These are phyloP conservation scores for Penicillium goetzii DNA, from an alignment of 495 filamentous ascomycete species.

Conservation along the genomic window DNA sequence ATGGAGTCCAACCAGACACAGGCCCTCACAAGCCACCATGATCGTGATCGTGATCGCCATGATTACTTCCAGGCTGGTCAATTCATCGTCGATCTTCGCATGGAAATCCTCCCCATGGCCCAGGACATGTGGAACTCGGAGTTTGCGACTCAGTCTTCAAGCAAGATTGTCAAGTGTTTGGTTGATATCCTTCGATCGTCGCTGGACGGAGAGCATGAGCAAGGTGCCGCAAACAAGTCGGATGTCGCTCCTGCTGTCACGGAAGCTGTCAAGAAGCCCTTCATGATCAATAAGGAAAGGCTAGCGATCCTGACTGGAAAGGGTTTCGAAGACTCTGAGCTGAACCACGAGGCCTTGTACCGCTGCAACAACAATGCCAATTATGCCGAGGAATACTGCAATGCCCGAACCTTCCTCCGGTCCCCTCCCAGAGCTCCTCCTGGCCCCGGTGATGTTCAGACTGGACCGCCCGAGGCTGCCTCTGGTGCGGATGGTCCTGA, in stretches of 20 bases:
- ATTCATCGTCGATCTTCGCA: constrained; percentile 84
- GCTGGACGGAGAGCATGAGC: constrained; percentile 75
- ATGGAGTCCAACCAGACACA: constrained; percentile 71
- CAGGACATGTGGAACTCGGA: constrained; percentile 77
- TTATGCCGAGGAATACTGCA: constrained; percentile 75
- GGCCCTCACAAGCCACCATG: constrained; percentile 59
- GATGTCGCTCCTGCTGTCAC: constrained; percentile 53
- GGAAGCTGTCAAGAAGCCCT: constrained; percentile 43
- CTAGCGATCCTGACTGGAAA: constrained; percentile 46
- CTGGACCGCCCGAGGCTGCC: constrained; percentile 33
- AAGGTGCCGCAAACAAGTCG: constrained; percentile 61
- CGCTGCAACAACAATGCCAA: constrained; percentile 70
- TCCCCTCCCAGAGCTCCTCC: constrained; percentile 61
- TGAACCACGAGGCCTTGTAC: constrained; percentile 79
- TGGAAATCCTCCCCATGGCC: constrained; percentile 78
- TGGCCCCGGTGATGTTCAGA: constrained; percentile 59
- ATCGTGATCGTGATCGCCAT: constrained; percentile 58
- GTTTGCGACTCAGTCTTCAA: constrained; percentile 72
- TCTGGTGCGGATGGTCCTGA: constrained; percentile 38
- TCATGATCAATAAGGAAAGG: constrained; percentile 54
- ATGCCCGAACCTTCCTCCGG: constrained; percentile 51
- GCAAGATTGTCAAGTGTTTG: constrained; percentile 73
- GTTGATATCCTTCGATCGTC: constrained; percentile 84
- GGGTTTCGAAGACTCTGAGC: constrained; percentile 53
- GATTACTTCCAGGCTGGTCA: constrained; percentile 76